Conservation (phyloP, 2,329 filamentous ascomycete species). For the Shiraia bambusicola region DNA sequence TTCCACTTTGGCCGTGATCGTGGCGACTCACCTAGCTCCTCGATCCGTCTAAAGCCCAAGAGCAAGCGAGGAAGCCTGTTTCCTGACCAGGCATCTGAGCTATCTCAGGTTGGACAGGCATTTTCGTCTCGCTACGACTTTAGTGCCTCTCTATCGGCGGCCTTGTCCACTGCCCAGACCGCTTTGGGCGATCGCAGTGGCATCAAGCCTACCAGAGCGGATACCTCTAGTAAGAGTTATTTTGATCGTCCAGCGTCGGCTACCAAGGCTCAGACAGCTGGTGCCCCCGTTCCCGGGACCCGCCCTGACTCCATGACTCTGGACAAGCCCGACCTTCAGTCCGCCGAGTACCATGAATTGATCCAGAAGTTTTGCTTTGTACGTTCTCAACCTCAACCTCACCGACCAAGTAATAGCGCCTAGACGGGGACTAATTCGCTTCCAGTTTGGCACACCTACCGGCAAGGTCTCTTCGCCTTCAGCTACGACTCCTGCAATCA, state of each 20-base stretch:
- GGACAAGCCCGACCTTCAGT: constrained; percentile 72
- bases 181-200: constrained; percentile 59
- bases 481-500: constrained; percentile 23
- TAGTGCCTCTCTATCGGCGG: constrained; percentile 82
- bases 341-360: constrained; percentile 91
- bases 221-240: constrained; percentile 26
- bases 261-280: constrained; percentile 27
- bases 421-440: constrained; percentile 45
- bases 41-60: constrained; percentile 69
- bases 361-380: constrained; percentile 99
- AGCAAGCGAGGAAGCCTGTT: constrained; percentile 64
- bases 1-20: constrained; percentile 52
- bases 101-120: constrained; percentile 62
- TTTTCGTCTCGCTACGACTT: constrained; percentile 97
- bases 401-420: constrained; percentile 37
- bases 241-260: constrained; percentile 47
- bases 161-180: constrained; percentile 73
- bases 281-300: constrained; percentile 42
- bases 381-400: constrained; percentile 62
- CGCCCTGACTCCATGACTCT: constrained; percentile 58
- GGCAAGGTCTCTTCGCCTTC: constrained; percentile 43
- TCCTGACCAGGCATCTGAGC: constrained; percentile 55
- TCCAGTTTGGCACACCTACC: constrained; percentile 53
- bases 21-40: constrained; percentile 60
- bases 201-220: constrained; percentile 36